Base-by-base conservation (phyloP, 2,329 filamentous ascomycete genomes). In the Drechslerella stenobrocha region DNA sequence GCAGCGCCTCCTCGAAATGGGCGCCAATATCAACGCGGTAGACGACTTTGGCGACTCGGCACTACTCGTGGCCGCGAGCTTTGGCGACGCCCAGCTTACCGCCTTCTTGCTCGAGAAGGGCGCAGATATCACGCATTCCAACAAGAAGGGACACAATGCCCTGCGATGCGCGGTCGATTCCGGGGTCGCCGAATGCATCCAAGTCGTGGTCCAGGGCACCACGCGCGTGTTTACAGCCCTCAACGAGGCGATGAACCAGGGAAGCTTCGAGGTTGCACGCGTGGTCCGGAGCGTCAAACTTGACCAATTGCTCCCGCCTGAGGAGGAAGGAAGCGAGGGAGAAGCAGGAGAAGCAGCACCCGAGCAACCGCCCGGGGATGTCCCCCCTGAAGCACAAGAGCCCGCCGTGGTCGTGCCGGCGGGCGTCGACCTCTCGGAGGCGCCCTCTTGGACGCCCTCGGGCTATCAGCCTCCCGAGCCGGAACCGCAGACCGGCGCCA, bases 11-110 rank as follows among this genome's bases (percentile, higher is more conserved):
- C 55, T 66, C 4, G 46, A 66, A 7, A 52, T 48, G 7, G 61
- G 61, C n/a, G 61, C 61, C 6, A 48, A 66, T 34, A 66, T 66
- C 20, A 66, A 66, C 15, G 13, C 55, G 15, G 48, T 24, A 45
- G 53, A 66, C 26, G 40, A 55, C 2, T 53, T 53, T 34, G 61
- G 61, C 2, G 42, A 66, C 30, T 59, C 77, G 0, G 76, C 78
- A 1, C 73, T 79, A 0, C 78, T 79, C 5, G 69, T 76, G 0
- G 76, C 77, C 2, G 74, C 77, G 0, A 61, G 59, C 7, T 70
- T 70, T 32, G 75, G 75, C 0, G 77, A 79, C 23, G 56, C 70
- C 0, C 74, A 75, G 13, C 74, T 74, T 2, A 74, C 77, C 23
- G 72, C 70, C 32, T 75, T 76, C 47, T 65, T 79, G 3, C 71